Conservation (phyloP, 176 grass and related monocot genomes). For the Tillandsia fasciculata region DNA sequence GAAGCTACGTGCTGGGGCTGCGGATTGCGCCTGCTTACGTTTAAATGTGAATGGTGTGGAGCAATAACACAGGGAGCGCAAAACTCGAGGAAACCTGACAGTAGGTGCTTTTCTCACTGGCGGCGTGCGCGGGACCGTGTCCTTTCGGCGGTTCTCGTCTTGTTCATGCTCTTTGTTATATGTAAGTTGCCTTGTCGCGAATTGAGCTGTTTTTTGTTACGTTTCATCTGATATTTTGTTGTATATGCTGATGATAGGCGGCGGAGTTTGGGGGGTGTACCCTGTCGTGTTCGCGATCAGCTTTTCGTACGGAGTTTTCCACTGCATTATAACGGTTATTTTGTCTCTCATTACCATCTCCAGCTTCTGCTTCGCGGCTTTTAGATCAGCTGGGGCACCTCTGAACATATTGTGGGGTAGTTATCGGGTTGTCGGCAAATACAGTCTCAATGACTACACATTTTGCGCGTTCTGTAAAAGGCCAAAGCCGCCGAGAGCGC, state of each 20-base stretch:
- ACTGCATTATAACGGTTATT: conserved; percentile 45
- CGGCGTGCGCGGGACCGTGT: conserved; percentile 54
- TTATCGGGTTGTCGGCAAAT: conserved; percentile 68
- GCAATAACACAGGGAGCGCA: conserved; percentile 61
- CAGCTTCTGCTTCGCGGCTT: conserved; percentile 73
- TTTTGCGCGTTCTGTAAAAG: conserved; percentile 69
- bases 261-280: conserved; percentile 79
- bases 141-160: conserved; percentile 53
- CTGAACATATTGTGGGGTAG: conserved; percentile 63
- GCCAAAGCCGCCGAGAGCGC: conserved; percentile 87
- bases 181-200: conserved; percentile 34
- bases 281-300: conserved; percentile 68
- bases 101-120: conserved; percentile 67
- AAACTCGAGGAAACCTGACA: conserved; percentile 54
- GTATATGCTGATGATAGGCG: conserved; percentile 32
- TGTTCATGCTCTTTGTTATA: conserved; percentile 88
- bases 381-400: conserved; percentile 58
- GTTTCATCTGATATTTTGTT: conserved; percentile 4
- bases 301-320: conserved; percentile 66
- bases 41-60: conserved; percentile 97
- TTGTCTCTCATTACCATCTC: conserved; percentile 62
- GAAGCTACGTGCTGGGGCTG: conserved; percentile 88
- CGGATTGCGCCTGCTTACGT: conserved; percentile 62
- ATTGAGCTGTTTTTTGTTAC: too few species aligned
- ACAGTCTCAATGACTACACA: conserved; percentile 68